phyloP scores from a whole-genome alignment of 23 red algal genomes.

The Gracilaria caudata region DNA sequence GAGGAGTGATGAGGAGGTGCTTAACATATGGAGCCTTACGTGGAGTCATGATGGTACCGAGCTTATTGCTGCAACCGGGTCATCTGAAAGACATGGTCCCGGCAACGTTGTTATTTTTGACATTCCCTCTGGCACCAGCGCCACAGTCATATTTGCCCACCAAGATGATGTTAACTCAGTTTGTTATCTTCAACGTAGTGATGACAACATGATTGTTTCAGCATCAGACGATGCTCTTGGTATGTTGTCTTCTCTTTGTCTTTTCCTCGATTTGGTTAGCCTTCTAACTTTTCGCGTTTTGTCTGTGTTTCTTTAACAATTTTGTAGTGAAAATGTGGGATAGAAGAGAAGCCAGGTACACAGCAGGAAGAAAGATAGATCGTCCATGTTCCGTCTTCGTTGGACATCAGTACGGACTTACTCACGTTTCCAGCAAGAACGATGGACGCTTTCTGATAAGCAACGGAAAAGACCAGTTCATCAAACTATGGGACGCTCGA shows the following conservation, averaged over 20 bases:
- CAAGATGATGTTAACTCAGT: constrained; percentile 86
- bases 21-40: constrained; percentile 48
- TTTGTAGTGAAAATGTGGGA: constrained; percentile 62
- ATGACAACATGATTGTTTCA: constrained; percentile 73
- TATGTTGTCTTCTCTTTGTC: constrained; percentile 4
- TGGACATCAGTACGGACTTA: constrained; percentile 82
- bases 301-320: no score
- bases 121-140: constrained; percentile 3
- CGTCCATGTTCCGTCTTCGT: constrained; percentile 63
- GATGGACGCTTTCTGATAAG: constrained; percentile 81
- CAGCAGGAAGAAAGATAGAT: neutral
- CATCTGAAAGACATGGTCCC: neutral
- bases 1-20: neutral
- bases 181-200: constrained; percentile 38
- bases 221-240: constrained; percentile 63
- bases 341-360: constrained; percentile 28
- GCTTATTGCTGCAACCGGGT: constrained; percentile 49
- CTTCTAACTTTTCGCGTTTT: neutral
- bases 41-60: constrained; percentile 36
- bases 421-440: constrained; percentile 52
- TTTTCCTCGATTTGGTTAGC: neutral
- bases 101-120: constrained; percentile 59
- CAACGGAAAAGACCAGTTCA: constrained; percentile 84
- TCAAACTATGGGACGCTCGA: constrained; percentile 85
- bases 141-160: constrained; percentile 45